A percentile compares a stretch with the other conserved stretches of the same genome.
phyloP scores from a whole-genome alignment of 75 land plant species.

The Pinus albicaulis region DNA sequence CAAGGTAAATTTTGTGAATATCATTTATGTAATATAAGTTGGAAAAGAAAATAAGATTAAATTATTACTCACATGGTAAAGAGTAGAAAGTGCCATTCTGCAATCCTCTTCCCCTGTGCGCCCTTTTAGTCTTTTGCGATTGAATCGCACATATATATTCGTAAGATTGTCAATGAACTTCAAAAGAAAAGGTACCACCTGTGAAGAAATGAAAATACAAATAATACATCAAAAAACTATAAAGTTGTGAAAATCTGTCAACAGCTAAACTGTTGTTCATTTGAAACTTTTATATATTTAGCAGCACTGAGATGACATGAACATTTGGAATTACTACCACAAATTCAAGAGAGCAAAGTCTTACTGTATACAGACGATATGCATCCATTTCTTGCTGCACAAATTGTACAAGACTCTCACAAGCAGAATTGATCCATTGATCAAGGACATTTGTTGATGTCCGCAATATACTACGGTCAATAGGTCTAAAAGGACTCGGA shows the following conservation, averaged over 20 bases:
- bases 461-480: slow-evolving; percentile 44
- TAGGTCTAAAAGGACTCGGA: slow-evolving; percentile 61
- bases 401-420: slow-evolving; percentile 91
- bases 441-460: slow-evolving; percentile 93
- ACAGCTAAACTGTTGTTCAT: too few species aligned
- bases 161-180: slow-evolving; percentile 96
- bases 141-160: slow-evolving; percentile 97
- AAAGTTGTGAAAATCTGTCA: too few species aligned
- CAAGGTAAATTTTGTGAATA: too few species aligned
- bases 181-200: slow-evolving; percentile 96
- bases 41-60: too few species aligned
- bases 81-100: slow-evolving; percentile 82
- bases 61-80: slow-evolving; percentile 66
- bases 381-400: slow-evolving; percentile 98
- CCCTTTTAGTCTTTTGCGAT: slow-evolving; percentile 96
- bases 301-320: neutral
- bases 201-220: neutral
- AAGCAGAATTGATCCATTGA: slow-evolving; percentile 98
- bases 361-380: slow-evolving; percentile 93
- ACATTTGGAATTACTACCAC: neutral
- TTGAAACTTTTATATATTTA: neutral
- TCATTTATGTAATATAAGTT: too few species aligned
- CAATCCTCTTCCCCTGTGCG: slow-evolving; percentile 95
- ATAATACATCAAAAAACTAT: neutral
- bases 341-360: slow-evolving; percentile 10